Evolutionary conservation across 2,329 filamentous ascomycete species (phyloP), one percentile per base, ranked within the genome.

Genomic region (Venturia carpophila): DNA sequence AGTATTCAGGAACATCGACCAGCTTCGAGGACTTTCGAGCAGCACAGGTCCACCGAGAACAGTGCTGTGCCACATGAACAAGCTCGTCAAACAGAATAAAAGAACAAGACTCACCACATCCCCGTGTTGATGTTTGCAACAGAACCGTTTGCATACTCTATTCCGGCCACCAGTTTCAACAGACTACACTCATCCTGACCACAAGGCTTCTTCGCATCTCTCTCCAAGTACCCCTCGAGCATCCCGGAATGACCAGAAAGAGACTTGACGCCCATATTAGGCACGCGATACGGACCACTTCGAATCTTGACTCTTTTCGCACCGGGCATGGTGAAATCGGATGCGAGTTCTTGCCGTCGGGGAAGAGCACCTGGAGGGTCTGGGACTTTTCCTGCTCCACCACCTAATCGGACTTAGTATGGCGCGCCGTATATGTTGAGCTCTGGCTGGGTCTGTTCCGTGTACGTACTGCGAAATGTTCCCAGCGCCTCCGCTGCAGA

Each of bases 81-180:
- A 34, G 30, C 30, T 34, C 30, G 30, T 34, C 30, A 34, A 6
- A 34, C 3, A 34, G 6, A 34, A 34, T 3, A 34, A 6, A 34
- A 34, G 30, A 34, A 34, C 30, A 49, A 37, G 27, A 49, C 60
- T 45, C 30, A 47, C 64, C 64, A 65, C 56, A 65, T 62, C 3
- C 64, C 64, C 19, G 56, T 47, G 39, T 62, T 37, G 34, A 65
- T 65, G 30, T 62, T 62, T 5, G 64, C 64, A 39, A 49, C 45
- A 9, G 21, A 39, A 3, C 64, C 64, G 24, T 65, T 42, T 9
- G 64, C 10, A 37, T 63, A 65, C 34, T 65, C 64, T 11, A 65
- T 24, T 7, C 64, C 64, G 34, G 19, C 64, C 13, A 24, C 19
- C 34, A 42, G 10, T 15, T 37, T 11, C 21, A 65, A 10, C 13